Evolutionary conservation across 176 grass and related monocot species (phyloP).

Genomic region (Phoenix dactylifera): DNA sequence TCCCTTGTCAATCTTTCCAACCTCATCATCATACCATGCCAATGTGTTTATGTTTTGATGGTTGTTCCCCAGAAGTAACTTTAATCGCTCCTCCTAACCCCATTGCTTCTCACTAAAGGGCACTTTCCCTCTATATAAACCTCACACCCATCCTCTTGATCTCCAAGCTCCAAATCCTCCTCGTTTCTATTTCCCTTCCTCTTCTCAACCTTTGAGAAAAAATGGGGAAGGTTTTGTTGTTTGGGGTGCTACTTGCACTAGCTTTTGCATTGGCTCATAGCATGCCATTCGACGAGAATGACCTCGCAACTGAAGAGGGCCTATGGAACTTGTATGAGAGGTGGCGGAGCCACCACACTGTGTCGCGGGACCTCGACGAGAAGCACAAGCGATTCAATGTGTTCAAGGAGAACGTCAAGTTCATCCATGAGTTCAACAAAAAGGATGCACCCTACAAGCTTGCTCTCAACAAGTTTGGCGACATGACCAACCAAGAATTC

Average conservation of each 20-base stretch:
- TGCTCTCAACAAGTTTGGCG: conserved; percentile 69
- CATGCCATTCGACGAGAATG: conserved; percentile 46
- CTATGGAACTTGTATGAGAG: conserved; percentile 64
- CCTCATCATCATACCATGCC: too few species aligned
- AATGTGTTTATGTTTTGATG: too few species aligned
- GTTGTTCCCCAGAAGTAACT: too few species aligned
- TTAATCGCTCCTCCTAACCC: too few species aligned
- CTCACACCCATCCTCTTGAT: too few species aligned
- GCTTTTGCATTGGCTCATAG: neutral
- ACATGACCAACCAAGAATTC: conserved; percentile 54
- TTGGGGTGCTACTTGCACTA: conserved; percentile 10
- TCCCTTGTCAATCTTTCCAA: too few species aligned
- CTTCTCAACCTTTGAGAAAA: too few species aligned
- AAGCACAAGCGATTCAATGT: conserved; percentile 48
- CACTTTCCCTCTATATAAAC: too few species aligned
- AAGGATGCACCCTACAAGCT: conserved; percentile 52
- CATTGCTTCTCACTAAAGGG: too few species aligned
- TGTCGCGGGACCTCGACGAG: conserved; percentile 44
- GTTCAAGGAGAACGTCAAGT: conserved; percentile 66
- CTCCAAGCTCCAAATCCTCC: too few species aligned
- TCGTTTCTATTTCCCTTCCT: too few species aligned
- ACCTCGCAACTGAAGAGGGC: conserved; percentile 50
- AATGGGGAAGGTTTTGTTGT: conserved; percentile 11
- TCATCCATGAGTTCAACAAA: conserved; percentile 70
- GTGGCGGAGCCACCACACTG: conserved; percentile 51